Percentiles rank a stretch among this genome's conserved stretches.
Evolutionary conservation across 208 protist species (phyloP).

Genomic region (Entamoeba invadens): DNA sequence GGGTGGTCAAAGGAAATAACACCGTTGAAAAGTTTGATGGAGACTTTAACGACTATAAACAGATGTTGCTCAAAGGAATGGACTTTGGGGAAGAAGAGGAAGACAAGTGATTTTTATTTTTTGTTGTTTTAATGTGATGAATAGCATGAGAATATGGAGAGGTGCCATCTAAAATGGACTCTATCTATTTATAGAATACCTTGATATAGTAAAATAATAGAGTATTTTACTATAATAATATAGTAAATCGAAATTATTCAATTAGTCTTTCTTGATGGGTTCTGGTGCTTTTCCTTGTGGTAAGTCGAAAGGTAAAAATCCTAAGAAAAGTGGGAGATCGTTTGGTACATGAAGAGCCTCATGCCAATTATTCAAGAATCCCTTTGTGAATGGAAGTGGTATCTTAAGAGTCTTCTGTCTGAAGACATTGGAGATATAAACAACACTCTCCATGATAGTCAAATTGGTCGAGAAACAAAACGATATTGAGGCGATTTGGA

Average conservation of each 20-base stretch:
- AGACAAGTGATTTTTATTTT: not conserved
- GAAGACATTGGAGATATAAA: not conserved
- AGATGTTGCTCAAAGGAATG: not conserved
- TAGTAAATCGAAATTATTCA: too few relatives aligned
- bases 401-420: not conserved
- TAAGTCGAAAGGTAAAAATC: not conserved
- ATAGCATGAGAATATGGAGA: too few relatives aligned
- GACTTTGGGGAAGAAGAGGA: not conserved
- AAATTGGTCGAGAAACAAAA: not conserved
- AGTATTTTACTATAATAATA: too few relatives aligned
- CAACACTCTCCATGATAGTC: not conserved
- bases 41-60: constrained; percentile 23
- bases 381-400: not conserved
- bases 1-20: constrained; percentile 11
- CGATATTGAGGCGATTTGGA: not conserved
- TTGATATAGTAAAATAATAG: too few relatives aligned
- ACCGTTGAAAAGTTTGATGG: constrained; percentile 6
- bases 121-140: too few relatives aligned
- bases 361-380: not conserved
- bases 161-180: too few relatives aligned
- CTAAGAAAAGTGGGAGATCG: not conserved
- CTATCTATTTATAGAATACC: too few relatives aligned
- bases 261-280: too few relatives aligned
- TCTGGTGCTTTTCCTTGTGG: too few relatives aligned
- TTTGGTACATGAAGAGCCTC: not conserved